A percentile compares a stretch with the other conserved stretches of the same genome.
Evolutionary conservation across 2,329 filamentous ascomycete species (phyloP).

Genomic region (Byssoonygena ceratinophila): DNA sequence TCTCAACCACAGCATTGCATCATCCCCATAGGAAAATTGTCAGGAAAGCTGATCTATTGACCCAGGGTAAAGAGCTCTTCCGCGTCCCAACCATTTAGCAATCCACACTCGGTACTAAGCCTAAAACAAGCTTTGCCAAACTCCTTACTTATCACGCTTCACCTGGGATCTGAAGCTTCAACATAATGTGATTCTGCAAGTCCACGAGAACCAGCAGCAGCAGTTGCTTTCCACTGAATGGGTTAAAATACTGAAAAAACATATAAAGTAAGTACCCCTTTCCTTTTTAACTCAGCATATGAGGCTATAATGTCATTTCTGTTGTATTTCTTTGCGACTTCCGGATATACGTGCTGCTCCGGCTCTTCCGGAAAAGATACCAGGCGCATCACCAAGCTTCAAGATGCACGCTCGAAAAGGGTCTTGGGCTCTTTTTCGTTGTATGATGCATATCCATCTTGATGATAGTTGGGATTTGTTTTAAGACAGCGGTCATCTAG

Average conservation of each 20-base stretch:
- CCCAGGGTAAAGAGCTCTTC: not conserved
- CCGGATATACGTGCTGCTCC: not conserved
- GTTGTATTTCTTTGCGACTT: not conserved
- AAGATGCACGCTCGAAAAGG: not conserved
- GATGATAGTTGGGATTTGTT: not conserved
- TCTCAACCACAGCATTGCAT: not conserved
- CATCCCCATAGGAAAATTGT: not conserved
- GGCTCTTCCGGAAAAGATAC: not conserved
- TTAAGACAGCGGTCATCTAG: not conserved
- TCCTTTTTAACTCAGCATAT: too few species aligned
- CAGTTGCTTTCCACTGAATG: not conserved
- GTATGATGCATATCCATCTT: too few species aligned
- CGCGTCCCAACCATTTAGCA: not conserved
- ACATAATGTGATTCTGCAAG: not conserved
- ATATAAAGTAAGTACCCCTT: not conserved
- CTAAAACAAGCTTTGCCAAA: conserved; percentile 8
- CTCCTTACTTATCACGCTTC: conserved; percentile 4
- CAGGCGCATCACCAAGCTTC: not conserved
- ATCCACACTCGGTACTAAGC: not conserved
- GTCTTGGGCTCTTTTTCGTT: not conserved
- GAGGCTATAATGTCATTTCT: too few species aligned
- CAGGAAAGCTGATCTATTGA: conserved; percentile 1
- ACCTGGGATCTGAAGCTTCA: not conserved
- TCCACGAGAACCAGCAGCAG: not conserved
- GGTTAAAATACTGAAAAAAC: too few species aligned